A percentile compares a stretch with the other conserved stretches of the same genome.
Evolutionary conservation across 495 filamentous ascomycete genomes (phyloP).

Genomic region (Neurospora sp.): DNA sequence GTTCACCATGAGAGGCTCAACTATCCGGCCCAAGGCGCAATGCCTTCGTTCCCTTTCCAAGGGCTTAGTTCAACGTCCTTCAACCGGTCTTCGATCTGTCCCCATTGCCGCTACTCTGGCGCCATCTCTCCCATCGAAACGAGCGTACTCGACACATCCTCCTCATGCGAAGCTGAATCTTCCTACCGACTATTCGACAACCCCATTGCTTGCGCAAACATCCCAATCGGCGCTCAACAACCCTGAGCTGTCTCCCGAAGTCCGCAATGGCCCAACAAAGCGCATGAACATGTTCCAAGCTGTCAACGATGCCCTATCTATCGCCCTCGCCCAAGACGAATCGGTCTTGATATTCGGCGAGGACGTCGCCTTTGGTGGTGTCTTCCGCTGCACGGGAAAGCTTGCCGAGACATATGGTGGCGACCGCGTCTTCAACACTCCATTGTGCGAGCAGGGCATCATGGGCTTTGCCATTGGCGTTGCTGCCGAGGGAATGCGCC

Average conservation of each 20-base stretch:
- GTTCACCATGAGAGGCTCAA: constrained; percentile 13
- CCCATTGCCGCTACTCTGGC: background rate
- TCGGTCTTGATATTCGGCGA: constrained; percentile 89
- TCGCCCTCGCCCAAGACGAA: constrained; percentile 73
- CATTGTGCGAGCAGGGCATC: constrained; percentile 88
- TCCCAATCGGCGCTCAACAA: constrained; percentile 58
- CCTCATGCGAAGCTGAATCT: constrained; percentile 61
- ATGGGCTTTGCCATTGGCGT: constrained; percentile 87
- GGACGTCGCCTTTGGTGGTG: constrained; percentile 93
- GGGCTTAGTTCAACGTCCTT: background rate
- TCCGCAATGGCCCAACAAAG: constrained; percentile 61
- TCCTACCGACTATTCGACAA: constrained; percentile 79
- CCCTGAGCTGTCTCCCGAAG: constrained; percentile 51
- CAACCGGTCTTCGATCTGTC: background rate
- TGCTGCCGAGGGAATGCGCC: constrained; percentile 84
- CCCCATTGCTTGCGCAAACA: constrained; percentile 70
- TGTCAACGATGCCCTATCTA: constrained; percentile 79
- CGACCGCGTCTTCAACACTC: constrained; percentile 93
- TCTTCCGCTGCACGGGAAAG: constrained; percentile 91
- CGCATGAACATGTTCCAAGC: constrained; percentile 88
- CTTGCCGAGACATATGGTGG: constrained; percentile 77
- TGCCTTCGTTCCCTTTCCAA: background rate
- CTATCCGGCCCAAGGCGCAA: constrained; percentile 7
- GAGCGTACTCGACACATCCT: constrained; percentile 37
- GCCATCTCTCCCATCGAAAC: background rate